A percentile compares a stretch with the other conserved stretches of the same genome.
phyloP scores from a whole-genome alignment of 106 monocot genomes.

The Agapanthus africanus region DNA sequence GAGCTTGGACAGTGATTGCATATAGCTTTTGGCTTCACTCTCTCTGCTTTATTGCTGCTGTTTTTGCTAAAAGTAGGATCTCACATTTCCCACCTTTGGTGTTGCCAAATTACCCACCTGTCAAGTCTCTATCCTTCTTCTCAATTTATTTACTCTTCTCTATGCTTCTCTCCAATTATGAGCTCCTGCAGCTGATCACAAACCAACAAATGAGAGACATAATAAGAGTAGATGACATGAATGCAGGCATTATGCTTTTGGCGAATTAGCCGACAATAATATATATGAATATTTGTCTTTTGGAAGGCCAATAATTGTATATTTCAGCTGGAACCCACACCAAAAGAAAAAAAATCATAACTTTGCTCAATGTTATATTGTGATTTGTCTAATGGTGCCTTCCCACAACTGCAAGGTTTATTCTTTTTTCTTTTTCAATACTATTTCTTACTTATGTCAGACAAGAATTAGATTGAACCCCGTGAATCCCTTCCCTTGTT shows the following conservation, averaged over 20 bases:
- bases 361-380: no score
- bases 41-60: not conserved
- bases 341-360: not conserved
- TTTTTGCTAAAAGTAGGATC: conserved; percentile 5
- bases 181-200: no score
- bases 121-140: conserved; percentile 9
- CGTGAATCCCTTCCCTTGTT: no score
- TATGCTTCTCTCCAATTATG: not conserved
- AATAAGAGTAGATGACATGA: not conserved
- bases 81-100: conserved; percentile 3
- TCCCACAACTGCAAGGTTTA: no score
- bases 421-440: no score
- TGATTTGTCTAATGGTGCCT: no score
- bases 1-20: conserved; percentile 9
- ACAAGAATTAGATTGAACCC: not conserved
- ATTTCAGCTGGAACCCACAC: not conserved
- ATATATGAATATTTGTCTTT: conserved; percentile 3
- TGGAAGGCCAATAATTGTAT: not conserved
- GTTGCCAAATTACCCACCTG: conserved; percentile 8
- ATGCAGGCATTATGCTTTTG: not conserved
- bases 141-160: not conserved
- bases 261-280: not conserved
- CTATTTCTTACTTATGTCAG: not conserved
- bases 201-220: not conserved
- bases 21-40: conserved; percentile 11